Conservation (phyloP, 1,284 basidiomycete species). For the Cryptococcus depauperatus region DNA sequence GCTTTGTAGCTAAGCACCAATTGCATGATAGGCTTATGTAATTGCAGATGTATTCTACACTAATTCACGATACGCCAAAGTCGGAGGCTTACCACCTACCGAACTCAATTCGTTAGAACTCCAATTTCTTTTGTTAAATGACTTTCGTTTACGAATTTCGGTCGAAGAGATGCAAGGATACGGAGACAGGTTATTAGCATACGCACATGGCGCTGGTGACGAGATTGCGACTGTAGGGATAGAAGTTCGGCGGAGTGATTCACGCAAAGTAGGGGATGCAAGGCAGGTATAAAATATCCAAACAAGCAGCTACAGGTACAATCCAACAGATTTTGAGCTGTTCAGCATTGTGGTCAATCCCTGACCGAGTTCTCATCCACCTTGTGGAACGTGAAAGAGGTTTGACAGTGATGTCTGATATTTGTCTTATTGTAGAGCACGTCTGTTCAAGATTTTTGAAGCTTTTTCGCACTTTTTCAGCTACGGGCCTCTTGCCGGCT, state of each 20-base stretch:
- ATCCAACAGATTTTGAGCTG: no score
- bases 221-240: slow-evolving; percentile 1
- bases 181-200: slow-evolving; percentile 71
- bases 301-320: no score
- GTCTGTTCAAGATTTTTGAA: no score
- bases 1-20: no score
- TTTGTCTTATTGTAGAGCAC: no score
- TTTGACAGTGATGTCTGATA: no score
- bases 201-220: slow-evolving; percentile 41
- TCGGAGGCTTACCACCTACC: slow-evolving; percentile 84
- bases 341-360: no score
- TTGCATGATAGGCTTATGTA: background rate
- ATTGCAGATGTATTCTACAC: slow-evolving; percentile 87
- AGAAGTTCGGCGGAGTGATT: background rate
- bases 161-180: slow-evolving; percentile 90
- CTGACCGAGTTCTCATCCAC: no score
- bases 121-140: slow-evolving; percentile 91
- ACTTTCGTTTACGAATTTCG: slow-evolving; percentile 83
- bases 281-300: no score
- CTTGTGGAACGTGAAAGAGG: no score
- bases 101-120: slow-evolving; percentile 96
- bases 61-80: slow-evolving; percentile 98
- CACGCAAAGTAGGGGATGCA: background rate
- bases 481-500: no score
- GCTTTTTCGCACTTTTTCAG: no score